Evolutionary conservation across 345 rosid genomes (phyloP).

Genomic region (Lumnitzera racemosa): DNA sequence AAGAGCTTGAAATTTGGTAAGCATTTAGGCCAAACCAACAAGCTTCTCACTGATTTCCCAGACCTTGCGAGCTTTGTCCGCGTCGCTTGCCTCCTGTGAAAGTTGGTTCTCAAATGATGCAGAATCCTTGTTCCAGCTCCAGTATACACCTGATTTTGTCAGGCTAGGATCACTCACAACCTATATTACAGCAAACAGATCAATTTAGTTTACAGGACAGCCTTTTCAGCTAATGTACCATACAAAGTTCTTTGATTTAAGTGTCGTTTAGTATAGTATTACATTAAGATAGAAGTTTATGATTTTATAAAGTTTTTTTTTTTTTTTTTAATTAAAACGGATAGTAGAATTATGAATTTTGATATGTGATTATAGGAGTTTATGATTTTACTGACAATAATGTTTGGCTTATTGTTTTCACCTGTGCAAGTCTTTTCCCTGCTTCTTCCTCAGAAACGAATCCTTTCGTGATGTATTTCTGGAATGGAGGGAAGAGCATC

Average conservation of each 20-base stretch:
- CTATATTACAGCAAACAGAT: constrained; percentile 22
- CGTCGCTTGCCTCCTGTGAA: constrained; percentile 87
- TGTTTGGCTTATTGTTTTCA: constrained; percentile 8
- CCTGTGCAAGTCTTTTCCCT: constrained; percentile 96
- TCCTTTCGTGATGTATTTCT: constrained; percentile 95
- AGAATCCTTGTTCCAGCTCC: constrained; percentile 97
- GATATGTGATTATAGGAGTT: no score
- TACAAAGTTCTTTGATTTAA: background rate
- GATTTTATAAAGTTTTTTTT: no score
- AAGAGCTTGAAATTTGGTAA: background rate
- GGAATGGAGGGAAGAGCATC: constrained; percentile 92
- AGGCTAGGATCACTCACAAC: constrained; percentile 80
- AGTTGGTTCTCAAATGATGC: constrained; percentile 94
- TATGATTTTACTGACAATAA: no score
- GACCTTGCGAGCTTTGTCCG: constrained; percentile 77
- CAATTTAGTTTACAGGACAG: background rate
- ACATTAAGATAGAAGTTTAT: no score
- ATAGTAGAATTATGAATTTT: no score
- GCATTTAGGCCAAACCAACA: constrained; percentile 66
- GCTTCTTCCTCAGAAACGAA: constrained; percentile 87
- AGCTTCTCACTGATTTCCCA: constrained; percentile 99
- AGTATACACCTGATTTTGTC: constrained; percentile 90
- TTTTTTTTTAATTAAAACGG: no score
- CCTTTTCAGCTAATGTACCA: background rate
- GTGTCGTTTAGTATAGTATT: no score